Conservation (phyloP, 2,329 filamentous ascomycete genomes). For the Aureobasidium subglaciale region DNA sequence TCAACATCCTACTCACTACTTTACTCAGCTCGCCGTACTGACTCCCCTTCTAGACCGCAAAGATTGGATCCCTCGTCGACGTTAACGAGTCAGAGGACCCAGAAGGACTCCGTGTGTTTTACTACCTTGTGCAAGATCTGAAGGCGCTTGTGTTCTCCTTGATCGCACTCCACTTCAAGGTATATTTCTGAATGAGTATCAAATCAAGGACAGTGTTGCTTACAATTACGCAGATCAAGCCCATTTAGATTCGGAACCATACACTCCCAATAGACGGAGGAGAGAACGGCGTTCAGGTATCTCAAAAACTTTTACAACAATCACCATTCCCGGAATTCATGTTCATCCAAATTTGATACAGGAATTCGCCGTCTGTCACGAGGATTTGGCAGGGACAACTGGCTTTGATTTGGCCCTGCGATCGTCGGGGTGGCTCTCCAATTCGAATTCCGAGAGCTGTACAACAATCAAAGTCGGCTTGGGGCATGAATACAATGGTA, state of each 20-base stretch:
- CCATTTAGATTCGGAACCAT: constrained; percentile 21
- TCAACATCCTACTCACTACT: constrained; percentile 34
- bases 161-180: constrained; percentile 96
- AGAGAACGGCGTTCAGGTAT: not conserved
- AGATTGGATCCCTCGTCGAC: constrained; percentile 94
- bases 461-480: not conserved
- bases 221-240: constrained; percentile 24
- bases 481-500: too few relatives aligned
- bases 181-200: constrained; percentile 24
- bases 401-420: not conserved
- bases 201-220: not conserved
- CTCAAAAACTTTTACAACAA: not conserved
- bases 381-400: not conserved
- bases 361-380: not conserved
- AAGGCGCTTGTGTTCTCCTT: constrained; percentile 95
- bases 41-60: constrained; percentile 65
- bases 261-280: not conserved
- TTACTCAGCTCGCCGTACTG: constrained; percentile 17
- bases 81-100: constrained; percentile 94
- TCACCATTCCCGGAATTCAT: not conserved
- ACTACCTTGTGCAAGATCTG: constrained; percentile 95
- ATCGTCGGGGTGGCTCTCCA: not conserved
- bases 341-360: not conserved
- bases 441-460: too few relatives aligned
- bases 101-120: constrained; percentile 93